Evolutionary conservation across 1,284 basidiomycete species (phyloP).

Genomic region (Marasmius sp.): DNA sequence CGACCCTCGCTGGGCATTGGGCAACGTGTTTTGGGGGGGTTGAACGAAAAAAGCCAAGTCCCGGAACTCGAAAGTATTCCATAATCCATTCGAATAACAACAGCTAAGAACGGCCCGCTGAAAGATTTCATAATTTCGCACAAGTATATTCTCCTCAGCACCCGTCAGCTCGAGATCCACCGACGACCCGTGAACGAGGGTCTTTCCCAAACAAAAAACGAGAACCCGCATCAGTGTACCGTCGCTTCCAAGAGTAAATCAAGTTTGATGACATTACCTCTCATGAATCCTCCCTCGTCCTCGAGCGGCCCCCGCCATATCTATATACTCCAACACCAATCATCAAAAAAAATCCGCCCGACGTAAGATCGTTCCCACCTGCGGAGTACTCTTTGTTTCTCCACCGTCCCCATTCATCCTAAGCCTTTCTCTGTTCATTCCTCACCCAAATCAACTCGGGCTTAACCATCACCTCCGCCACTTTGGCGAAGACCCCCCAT

Average conservation of each 20-base stretch:
- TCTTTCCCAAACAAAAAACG: not conserved
- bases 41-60: too few species aligned
- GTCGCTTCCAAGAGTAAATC: not conserved
- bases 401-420: too few species aligned
- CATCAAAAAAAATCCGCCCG: conserved; percentile 12
- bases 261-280: not conserved
- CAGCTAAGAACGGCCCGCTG: not conserved
- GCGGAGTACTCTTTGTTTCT: conserved; percentile 9
- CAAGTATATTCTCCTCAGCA: conserved; percentile 7
- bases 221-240: not conserved
- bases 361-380: conserved; percentile 6
- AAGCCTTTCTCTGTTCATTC: too few species aligned
- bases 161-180: too few species aligned
- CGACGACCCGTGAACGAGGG: too few species aligned
- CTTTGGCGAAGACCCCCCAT: conserved; percentile 26
- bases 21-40: too few species aligned
- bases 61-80: too few species aligned
- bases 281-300: conserved; percentile 2
- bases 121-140: not conserved
- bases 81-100: too few species aligned
- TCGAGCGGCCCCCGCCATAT: conserved; percentile 1
- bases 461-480: conserved; percentile 26
- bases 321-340: not conserved
- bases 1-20: too few species aligned
- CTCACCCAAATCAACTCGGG: conserved; percentile 34